Conservation (phyloP, 495 filamentous ascomycete genomes). For the Aspergillus baeticus region DNA sequence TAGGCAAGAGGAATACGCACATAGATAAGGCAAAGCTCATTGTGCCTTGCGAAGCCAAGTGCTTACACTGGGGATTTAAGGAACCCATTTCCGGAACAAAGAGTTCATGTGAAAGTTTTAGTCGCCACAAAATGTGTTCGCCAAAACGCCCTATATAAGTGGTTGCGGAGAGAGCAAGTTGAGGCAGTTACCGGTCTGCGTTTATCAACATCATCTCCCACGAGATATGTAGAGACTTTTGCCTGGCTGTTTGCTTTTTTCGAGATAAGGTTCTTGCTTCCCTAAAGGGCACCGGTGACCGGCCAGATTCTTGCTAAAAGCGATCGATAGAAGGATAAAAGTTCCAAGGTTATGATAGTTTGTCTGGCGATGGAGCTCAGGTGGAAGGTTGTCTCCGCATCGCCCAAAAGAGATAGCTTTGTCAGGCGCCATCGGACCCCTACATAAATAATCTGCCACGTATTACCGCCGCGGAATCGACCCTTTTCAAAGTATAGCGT, state of each 20-base stretch:
- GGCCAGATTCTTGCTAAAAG: neutral
- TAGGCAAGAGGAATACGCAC: slow-evolving; percentile 33
- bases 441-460: neutral
- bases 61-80: slow-evolving; percentile 31
- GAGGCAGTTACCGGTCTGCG: slow-evolving; percentile 12
- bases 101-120: no score
- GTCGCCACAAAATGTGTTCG: no score
- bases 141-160: neutral
- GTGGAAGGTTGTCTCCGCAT: slow-evolving; percentile 15
- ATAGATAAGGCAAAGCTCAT: slow-evolving; percentile 63
- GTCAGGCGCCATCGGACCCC: neutral
- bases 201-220: slow-evolving; percentile 5
- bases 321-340: neutral
- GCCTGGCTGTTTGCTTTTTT: slow-evolving; percentile 6
- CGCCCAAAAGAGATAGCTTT: slow-evolving; percentile 8
- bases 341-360: neutral
- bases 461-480: neutral
- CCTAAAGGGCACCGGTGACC: slow-evolving; percentile 3
- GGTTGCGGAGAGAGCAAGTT: neutral
- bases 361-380: neutral
- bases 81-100: slow-evolving; percentile 29
- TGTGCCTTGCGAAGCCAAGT: slow-evolving; percentile 48
- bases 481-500: neutral
- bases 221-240: neutral
- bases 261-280: neutral